These are phyloP conservation scores for Fusarium dimerum DNA, from an alignment of 2,329 filamentous ascomycete species.

Conservation along the genomic window DNA sequence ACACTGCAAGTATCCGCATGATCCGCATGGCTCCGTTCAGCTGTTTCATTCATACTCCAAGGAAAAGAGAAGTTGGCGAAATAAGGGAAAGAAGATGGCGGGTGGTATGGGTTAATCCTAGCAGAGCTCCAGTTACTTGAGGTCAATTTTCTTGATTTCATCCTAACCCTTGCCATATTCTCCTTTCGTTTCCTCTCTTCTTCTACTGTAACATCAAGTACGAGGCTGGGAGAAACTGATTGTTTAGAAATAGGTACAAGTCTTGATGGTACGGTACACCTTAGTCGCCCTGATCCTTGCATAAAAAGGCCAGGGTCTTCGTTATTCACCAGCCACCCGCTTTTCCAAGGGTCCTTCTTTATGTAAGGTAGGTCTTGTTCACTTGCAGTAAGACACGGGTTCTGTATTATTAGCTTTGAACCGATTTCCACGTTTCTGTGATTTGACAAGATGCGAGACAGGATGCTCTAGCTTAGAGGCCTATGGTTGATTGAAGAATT, in stretches of 20 bases:
- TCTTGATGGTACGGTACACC: too few relatives aligned
- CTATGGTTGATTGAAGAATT: too few relatives aligned
- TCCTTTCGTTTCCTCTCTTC: background rate
- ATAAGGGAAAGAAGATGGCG: background rate
- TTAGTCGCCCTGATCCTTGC: too few relatives aligned
- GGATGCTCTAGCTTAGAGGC: slow-evolving; percentile 7
- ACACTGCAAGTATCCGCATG: background rate
- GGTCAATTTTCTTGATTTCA: background rate
- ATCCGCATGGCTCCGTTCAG: background rate
- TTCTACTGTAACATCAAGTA: background rate
- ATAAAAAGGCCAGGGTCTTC: too few relatives aligned
- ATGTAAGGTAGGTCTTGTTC: too few relatives aligned
- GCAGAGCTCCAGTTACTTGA: background rate
- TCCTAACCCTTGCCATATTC: background rate
- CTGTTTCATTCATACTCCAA: background rate
- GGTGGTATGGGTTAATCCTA: background rate
- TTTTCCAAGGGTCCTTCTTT: too few relatives aligned
- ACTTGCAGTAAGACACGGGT: too few relatives aligned
- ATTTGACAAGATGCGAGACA: slow-evolving; percentile 5
- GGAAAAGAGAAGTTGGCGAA: too few relatives aligned
- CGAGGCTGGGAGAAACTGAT: background rate
- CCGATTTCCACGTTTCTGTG: too few relatives aligned
- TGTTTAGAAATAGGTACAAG: too few relatives aligned
- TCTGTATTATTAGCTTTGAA: too few relatives aligned
- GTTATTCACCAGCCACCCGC: too few relatives aligned